phyloP scores from a whole-genome alignment of 2,329 filamentous ascomycete species.

The Monosporascus sp. region DNA sequence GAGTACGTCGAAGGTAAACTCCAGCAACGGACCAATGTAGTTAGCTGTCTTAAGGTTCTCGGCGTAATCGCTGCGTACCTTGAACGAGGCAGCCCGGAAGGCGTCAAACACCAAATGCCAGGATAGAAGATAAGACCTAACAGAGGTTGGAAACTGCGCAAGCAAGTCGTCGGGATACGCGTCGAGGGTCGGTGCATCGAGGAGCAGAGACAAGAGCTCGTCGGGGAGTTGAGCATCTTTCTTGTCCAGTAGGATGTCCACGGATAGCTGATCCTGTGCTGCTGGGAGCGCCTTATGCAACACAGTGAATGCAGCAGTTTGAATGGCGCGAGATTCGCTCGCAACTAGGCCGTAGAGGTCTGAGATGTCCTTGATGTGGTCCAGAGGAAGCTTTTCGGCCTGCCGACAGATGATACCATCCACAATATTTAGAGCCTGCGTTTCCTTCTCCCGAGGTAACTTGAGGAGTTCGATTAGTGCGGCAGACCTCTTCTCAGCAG shows the following conservation, averaged over 20 bases:
- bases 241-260: constrained; percentile 70
- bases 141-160: constrained; percentile 59
- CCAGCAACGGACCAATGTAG: constrained; percentile 62
- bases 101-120: constrained; percentile 91
- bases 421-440: constrained; percentile 68
- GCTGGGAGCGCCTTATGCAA: constrained; percentile 75
- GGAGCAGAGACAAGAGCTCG: constrained; percentile 76
- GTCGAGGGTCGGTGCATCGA: constrained; percentile 71
- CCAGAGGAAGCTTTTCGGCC: constrained; percentile 57
- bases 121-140: constrained; percentile 78
- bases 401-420: constrained; percentile 69
- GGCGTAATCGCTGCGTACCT: constrained; percentile 75
- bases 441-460: constrained; percentile 34
- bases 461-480: constrained; percentile 61
- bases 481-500: constrained; percentile 47
- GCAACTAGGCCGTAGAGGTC: constrained; percentile 73
- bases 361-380: constrained; percentile 56
- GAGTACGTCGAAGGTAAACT: constrained; percentile 79
- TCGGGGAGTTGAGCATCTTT: constrained; percentile 68
- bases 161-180: constrained; percentile 60
- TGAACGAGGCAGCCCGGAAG: constrained; percentile 70
- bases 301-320: constrained; percentile 73
- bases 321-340: constrained; percentile 67
- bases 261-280: constrained; percentile 73
- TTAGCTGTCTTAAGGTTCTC: constrained; percentile 71